Base-by-base conservation (phyloP, 2,329 filamentous ascomycete species). In the Colletotrichum truncatum region DNA sequence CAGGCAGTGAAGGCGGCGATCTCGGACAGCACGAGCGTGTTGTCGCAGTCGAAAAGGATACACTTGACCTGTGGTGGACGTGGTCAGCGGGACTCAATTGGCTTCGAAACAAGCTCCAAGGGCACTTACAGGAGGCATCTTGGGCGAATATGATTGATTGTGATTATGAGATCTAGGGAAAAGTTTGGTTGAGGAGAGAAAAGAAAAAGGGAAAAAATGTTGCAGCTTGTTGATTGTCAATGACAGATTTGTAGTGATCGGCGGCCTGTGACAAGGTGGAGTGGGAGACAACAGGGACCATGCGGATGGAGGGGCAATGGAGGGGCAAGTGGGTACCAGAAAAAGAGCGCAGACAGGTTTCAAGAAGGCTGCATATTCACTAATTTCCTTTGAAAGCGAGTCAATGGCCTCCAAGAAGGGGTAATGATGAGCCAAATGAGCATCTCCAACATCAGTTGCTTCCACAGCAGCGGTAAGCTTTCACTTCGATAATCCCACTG, bases 11-110 rank as follows among this genome's bases (percentile, higher is more conserved):
- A 97, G 75, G 94, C 94, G 70, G 97, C 87, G 73, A 92, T 90
- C 83, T 97, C 94, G 57, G 93, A 97, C 72, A 96, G 88, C 77
- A 96, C 93, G 77, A 97, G 93, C 70, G 94, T 97, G 86, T 97
- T 97, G 87, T 97, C 87, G 80, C 87, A 90, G 78, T 93, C 91
- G 78, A 93, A 91, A 72, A 93, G 86, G 74, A 93, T 82, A 69
- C 90, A 87, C 65, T 84, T 91, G 79, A 93, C 90, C 85, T 89
- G 68, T n/a, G 6, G 36, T 16, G 16, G 9, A 4, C 11, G 25
- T 6, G 28, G 23, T 66, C 2, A 66, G 63, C 6, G 23, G 10
- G 9, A 1, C n/a, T n/a, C 0, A 23, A 34, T 34, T 16, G 11
- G 18, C 18, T 36, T 16, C 9, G 18, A 10, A 25, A 38, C 8